Conservation (phyloP, 306 rosid species). For the Dryas octopetala region DNA sequence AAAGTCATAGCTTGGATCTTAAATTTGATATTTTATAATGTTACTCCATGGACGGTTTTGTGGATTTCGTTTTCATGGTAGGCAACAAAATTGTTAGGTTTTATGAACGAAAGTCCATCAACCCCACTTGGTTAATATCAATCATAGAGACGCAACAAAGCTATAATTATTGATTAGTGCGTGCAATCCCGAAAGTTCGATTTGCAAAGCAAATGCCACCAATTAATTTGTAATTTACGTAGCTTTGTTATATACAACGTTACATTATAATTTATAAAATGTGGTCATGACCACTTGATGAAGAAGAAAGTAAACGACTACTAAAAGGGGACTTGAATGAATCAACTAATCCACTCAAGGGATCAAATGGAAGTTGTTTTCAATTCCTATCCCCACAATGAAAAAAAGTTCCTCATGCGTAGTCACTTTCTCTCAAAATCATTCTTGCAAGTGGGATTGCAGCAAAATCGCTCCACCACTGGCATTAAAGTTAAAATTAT, state of each 20-base stretch:
- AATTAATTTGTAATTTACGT: not conserved
- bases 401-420: constrained; percentile 17
- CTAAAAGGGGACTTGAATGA: not conserved
- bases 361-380: constrained; percentile 14
- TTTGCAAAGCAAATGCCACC: not conserved
- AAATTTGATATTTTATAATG: not conserved
- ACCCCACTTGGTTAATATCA: constrained; percentile 10
- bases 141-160: not conserved
- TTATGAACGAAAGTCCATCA: not conserved
- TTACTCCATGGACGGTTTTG: not conserved
- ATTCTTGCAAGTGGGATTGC: too few species aligned
- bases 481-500: not conserved
- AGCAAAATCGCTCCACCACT: not conserved
- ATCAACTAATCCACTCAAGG: constrained; percentile 16
- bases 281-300: not conserved
- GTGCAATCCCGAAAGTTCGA: constrained; percentile 15
- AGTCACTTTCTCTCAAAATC: not conserved
- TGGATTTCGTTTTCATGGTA: not conserved
- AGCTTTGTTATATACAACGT: not conserved
- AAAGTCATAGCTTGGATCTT: not conserved
- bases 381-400: constrained; percentile 26
- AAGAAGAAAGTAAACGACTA: not conserved
- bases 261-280: not conserved
- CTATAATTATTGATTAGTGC: not conserved
- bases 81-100: not conserved